phyloP scores from a whole-genome alignment of 768 basidiomycete species.

The Serendipita sp. region DNA sequence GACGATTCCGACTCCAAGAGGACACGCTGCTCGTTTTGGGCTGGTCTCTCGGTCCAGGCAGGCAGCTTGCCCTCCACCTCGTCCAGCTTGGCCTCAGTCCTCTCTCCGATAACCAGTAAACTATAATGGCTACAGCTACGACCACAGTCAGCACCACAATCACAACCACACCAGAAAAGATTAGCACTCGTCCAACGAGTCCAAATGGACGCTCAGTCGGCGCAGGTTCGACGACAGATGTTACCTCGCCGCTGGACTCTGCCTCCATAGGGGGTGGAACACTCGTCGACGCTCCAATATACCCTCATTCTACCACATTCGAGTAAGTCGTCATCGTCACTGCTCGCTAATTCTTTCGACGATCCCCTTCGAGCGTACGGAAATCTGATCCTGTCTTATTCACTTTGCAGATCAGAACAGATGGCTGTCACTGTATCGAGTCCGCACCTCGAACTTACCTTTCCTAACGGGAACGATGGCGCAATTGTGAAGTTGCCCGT shows the following conservation, averaged over 20 bases:
- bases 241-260: not conserved
- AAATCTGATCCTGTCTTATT: not conserved
- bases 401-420: not conserved
- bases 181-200: not conserved
- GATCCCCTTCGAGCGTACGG: not conserved
- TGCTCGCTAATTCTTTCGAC: not conserved
- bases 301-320: not conserved
- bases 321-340: not conserved
- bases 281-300: constrained; percentile 4
- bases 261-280: not conserved
- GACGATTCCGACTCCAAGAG: too few species aligned
- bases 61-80: too few species aligned
- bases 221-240: not conserved
- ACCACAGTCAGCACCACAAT: not conserved
- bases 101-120: too few species aligned
- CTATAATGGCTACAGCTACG: not conserved
- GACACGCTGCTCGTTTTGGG: too few species aligned
- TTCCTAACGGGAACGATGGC: constrained; percentile 3
- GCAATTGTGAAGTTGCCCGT: not conserved
- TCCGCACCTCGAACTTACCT: constrained; percentile 1
- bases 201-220: not conserved
- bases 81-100: too few species aligned
- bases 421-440: not conserved
- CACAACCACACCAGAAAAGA: not conserved
- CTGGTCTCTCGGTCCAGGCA: too few species aligned